A percentile compares a stretch with the other conserved stretches of the same genome.
phyloP scores from a whole-genome alignment of 805 yeast genomes.

The Saccharomycopsis sp. region DNA sequence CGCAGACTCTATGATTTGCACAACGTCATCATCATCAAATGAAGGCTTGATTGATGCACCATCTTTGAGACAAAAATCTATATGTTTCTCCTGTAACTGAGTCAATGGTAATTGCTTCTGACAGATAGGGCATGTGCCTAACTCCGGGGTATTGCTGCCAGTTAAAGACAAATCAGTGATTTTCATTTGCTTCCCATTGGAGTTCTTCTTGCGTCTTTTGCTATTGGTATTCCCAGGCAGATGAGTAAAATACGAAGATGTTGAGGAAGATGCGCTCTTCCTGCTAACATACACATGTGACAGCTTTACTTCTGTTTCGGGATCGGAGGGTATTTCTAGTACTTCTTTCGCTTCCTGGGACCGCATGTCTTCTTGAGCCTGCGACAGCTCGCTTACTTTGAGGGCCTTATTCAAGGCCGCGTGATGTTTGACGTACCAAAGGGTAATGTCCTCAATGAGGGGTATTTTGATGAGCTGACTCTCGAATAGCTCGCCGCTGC shows the following conservation, averaged over 20 bases:
- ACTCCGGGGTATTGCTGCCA: background rate
- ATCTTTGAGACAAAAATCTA: background rate
- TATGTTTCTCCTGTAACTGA: background rate
- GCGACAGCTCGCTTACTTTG: background rate
- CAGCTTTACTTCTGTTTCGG: background rate
- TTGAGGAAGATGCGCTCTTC: background rate
- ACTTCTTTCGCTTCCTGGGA: background rate
- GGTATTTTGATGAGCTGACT: constrained; percentile 12
- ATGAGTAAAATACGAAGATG: background rate
- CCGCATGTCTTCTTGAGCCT: background rate
- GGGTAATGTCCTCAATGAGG: constrained; percentile 9
- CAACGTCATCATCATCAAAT: background rate
- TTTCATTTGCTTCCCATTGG: background rate
- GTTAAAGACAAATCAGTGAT: background rate
- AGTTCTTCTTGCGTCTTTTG: background rate
- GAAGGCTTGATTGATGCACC: background rate
- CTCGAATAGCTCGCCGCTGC: constrained; percentile 12
- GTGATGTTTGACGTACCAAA: constrained; percentile 4
- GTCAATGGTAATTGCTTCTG: background rate
- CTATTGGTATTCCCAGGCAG: background rate
- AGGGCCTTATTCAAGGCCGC: background rate
- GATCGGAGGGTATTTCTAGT: constrained; percentile 1
- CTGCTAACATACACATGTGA: background rate
- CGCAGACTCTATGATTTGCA: background rate
- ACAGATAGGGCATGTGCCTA: background rate